Evolutionary conservation across 2,329 filamentous ascomycete genomes (phyloP).

Genomic region (Fusarium nisikadoi): DNA sequence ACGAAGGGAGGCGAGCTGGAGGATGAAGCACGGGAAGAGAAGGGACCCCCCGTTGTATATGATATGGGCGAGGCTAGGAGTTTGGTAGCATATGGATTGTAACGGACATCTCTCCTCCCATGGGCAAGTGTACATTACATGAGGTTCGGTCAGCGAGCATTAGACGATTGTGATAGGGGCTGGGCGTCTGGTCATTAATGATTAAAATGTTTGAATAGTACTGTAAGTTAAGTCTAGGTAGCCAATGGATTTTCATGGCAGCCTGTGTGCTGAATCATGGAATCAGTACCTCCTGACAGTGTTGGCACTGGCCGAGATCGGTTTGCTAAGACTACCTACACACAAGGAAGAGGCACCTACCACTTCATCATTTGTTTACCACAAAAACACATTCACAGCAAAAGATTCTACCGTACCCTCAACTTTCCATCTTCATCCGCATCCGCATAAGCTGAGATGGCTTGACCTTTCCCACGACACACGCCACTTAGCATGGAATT

Average conservation of each 20-base stretch:
- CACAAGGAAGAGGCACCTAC: neutral
- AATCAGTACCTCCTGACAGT: neutral
- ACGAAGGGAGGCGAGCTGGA: slow-evolving; percentile 17
- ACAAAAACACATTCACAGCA: neutral
- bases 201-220: slow-evolving; percentile 36
- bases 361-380: slow-evolving; percentile 5
- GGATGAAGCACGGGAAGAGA: slow-evolving; percentile 25
- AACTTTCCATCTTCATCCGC: neutral
- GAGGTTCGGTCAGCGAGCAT: slow-evolving; percentile 56
- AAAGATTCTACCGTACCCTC: neutral
- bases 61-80: slow-evolving; percentile 47
- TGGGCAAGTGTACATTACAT: slow-evolving; percentile 63
- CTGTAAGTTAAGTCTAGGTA: neutral
- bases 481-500: slow-evolving; percentile 6
- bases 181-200: slow-evolving; percentile 51
- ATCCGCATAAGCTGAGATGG: neutral
- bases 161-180: slow-evolving; percentile 53
- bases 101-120: slow-evolving; percentile 65
- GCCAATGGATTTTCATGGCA: slow-evolving; percentile 1
- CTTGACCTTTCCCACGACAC: neutral
- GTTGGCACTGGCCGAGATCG: slow-evolving; percentile 8
- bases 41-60: slow-evolving; percentile 43
- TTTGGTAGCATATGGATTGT: slow-evolving; percentile 49
- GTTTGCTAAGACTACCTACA: neutral
- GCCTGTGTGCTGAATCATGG: neutral